Conservation (phyloP, 306 rosid species). For the Alnus rubra region DNA sequence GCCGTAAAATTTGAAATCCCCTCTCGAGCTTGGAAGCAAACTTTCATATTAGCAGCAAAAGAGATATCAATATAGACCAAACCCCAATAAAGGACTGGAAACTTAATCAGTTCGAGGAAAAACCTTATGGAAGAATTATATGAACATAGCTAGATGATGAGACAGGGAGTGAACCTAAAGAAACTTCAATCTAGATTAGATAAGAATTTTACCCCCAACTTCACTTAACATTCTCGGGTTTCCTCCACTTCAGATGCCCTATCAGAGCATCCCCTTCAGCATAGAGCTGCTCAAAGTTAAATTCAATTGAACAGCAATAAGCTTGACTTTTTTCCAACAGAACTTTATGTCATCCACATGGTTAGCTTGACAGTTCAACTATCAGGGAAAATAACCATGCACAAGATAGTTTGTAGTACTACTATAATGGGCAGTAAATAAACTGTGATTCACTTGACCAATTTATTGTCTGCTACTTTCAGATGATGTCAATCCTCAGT, state of each 20-base stretch:
- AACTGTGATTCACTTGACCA: no score
- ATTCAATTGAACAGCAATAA: not conserved
- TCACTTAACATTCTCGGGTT: not conserved
- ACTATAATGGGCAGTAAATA: no score
- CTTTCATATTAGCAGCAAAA: not conserved
- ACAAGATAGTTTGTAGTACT: no score
- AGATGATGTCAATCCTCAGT: no score
- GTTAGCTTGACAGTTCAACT: no score
- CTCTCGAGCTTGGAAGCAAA: not conserved
- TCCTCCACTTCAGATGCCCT: not conserved
- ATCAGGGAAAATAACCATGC: no score
- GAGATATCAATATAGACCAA: not conserved
- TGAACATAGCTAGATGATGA: not conserved
- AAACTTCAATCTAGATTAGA: not conserved
- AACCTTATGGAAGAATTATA: not conserved
- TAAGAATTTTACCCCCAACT: not conserved
- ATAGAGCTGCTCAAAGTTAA: not conserved
- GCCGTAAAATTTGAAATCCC: not conserved
- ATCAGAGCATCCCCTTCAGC: slow-evolving; percentile 1
- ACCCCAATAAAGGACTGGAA: no score
- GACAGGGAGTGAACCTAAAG: not conserved
- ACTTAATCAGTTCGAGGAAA: not conserved
- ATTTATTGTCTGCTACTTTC: no score
- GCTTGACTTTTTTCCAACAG: not conserved
- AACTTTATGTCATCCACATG: not conserved